Evolutionary conservation across 2,329 filamentous ascomycete genomes (phyloP).

Genomic region (Calonectria leucothoes): DNA sequence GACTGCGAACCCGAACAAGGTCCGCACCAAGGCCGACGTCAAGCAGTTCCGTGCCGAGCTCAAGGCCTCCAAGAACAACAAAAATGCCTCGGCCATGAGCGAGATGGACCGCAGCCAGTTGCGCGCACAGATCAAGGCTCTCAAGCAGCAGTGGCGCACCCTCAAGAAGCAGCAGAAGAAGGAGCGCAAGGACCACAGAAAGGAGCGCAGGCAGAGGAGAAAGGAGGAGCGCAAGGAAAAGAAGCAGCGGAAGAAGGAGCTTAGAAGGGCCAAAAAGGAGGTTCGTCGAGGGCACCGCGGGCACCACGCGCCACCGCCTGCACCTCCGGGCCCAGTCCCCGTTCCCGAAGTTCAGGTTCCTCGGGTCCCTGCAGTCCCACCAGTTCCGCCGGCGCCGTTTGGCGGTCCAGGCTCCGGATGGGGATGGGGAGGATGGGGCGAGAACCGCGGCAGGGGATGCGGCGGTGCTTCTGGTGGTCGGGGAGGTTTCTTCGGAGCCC

Average conservation of each 20-base stretch:
- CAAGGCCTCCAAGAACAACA: constrained; percentile 49
- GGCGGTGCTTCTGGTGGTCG: constrained; percentile 9
- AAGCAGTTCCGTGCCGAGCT: constrained; percentile 56
- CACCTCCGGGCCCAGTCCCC: constrained; percentile 13
- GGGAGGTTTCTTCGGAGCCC: constrained; percentile 28
- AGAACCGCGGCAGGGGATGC: constrained; percentile 23
- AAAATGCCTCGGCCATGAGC: not conserved
- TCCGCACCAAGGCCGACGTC: constrained; percentile 59
- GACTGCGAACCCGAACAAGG: constrained; percentile 61
- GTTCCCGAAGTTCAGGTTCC: constrained; percentile 8
- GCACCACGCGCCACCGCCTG: constrained; percentile 4
- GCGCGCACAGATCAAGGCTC: constrained; percentile 55
- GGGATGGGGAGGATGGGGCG: constrained; percentile 21
- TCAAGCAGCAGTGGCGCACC: constrained; percentile 56
- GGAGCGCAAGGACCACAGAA: constrained; percentile 45
- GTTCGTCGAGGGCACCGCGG: constrained; percentile 37
- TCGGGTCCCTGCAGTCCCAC: constrained; percentile 11
- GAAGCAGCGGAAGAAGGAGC: constrained; percentile 45
- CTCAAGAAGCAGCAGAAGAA: constrained; percentile 47
- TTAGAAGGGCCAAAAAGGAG: constrained; percentile 45
- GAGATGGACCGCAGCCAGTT: constrained; percentile 48
- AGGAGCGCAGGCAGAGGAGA: constrained; percentile 41
- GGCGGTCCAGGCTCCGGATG: constrained; percentile 12
- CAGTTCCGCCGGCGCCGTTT: constrained; percentile 3
- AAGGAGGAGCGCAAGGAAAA: constrained; percentile 48